Percentiles rank a stretch among this genome's conserved stretches.
phyloP scores from a whole-genome alignment of 169 alveolate genomes.

The Plasmodium chabaudi region DNA sequence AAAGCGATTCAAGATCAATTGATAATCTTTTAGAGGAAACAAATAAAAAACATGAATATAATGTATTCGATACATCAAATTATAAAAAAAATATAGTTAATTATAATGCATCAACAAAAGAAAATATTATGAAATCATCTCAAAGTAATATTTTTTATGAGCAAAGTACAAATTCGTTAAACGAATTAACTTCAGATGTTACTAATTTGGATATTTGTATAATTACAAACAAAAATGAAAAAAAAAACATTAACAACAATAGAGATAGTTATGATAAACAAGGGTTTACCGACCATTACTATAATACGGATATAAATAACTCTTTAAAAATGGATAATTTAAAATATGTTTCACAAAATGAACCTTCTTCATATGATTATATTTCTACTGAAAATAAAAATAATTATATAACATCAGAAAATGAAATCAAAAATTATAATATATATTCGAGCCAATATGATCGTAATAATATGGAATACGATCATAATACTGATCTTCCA shows the following conservation, averaged over 20 bases:
- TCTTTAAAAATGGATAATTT: background rate
- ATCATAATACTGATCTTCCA: background rate
- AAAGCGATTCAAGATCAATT: slow-evolving; percentile 44
- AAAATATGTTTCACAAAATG: background rate
- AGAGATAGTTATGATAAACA: slow-evolving; percentile 4
- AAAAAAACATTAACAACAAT: background rate
- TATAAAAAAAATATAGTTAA: slow-evolving; percentile 43
- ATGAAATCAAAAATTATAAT: background rate
- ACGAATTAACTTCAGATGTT: slow-evolving; percentile 26
- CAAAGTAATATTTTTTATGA: slow-evolving; percentile 41
- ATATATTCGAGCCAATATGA: background rate
- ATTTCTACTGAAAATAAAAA: slow-evolving; percentile 20
- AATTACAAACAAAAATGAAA: slow-evolving; percentile 20
- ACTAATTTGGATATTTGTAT: slow-evolving; percentile 56
- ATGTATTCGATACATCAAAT: slow-evolving; percentile 38
- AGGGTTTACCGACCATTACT: background rate
- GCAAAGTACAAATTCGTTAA: slow-evolving; percentile 7
- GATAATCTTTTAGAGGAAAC: slow-evolving; percentile 53
- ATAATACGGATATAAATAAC: slow-evolving; percentile 5
- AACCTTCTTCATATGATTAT: background rate
- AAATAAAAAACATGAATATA: slow-evolving; percentile 27
- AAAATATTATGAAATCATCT: slow-evolving; percentile 18
- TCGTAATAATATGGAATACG: background rate
- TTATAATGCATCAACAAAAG: slow-evolving; percentile 9
- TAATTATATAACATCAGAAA: background rate